Conservation (phyloP, 208 protist genomes). For the Leptomonas seymouri region DNA sequence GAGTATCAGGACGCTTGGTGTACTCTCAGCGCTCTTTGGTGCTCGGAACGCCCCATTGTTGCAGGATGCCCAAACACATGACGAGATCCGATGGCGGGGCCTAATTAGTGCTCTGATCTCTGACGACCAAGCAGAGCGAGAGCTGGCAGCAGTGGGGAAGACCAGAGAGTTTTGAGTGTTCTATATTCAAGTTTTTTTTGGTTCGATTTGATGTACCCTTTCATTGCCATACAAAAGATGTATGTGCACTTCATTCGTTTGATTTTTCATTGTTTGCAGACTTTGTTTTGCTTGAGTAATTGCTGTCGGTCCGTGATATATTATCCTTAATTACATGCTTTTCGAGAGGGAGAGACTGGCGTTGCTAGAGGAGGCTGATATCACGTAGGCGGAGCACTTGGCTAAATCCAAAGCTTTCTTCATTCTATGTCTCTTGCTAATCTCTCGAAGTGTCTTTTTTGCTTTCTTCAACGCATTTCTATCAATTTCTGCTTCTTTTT, state of each 20-base stretch:
- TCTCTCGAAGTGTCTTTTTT: no score
- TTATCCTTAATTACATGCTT: no score
- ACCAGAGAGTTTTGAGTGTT: slow-evolving; percentile 19
- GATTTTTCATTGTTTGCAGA: neutral
- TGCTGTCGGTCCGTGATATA: neutral
- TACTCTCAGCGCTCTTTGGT: slow-evolving; percentile 36
- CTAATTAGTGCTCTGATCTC: slow-evolving; percentile 41
- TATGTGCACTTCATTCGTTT: no score
- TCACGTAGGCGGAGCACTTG: no score
- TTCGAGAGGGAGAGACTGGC: no score
- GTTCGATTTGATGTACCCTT: neutral
- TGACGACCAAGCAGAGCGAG: slow-evolving; percentile 35
- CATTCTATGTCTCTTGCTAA: no score
- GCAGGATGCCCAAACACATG: slow-evolving; percentile 39
- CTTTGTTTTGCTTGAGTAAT: no score
- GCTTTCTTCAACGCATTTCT: no score
- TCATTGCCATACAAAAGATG: neutral
- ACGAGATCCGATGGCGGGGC: slow-evolving; percentile 46
- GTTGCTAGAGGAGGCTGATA: no score
- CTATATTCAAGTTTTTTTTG: slow-evolving; percentile 3
- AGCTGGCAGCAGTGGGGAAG: slow-evolving; percentile 28
- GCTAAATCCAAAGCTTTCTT: no score
- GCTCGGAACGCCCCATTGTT: slow-evolving; percentile 44
- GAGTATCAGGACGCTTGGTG: slow-evolving; percentile 21
- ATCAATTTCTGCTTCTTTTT: no score